Evolutionary conservation across 2,329 filamentous ascomycete genomes (phyloP).

Genomic region (Venturia aucupariae): DNA sequence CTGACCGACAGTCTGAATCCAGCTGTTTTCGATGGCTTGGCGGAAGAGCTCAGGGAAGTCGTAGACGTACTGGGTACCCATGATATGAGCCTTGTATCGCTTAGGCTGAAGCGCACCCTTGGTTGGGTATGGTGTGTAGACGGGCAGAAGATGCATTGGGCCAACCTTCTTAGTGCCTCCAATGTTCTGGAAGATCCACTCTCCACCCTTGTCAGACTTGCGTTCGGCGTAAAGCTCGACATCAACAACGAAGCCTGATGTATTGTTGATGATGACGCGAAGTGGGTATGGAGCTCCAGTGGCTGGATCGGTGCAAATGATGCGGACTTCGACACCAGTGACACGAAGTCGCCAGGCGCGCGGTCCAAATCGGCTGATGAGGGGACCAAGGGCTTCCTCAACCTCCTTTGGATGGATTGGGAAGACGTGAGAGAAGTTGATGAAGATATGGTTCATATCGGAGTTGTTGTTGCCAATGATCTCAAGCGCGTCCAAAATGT

Average conservation of each 20-base stretch:
- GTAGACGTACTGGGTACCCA: slow-evolving; percentile 99
- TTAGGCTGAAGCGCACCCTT: slow-evolving; percentile 99
- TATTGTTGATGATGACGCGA: slow-evolving; percentile 95
- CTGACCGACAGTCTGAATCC: slow-evolving; percentile 66
- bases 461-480: slow-evolving; percentile 99
- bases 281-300: slow-evolving; percentile 84
- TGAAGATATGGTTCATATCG: slow-evolving; percentile 99
- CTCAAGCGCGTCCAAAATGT: slow-evolving; percentile 94
- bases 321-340: slow-evolving; percentile 94
- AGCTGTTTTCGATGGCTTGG: slow-evolving; percentile 93
- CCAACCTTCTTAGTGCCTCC: slow-evolving; percentile 92
- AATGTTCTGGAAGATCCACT: slow-evolving; percentile 98
- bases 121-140: slow-evolving; percentile 87
- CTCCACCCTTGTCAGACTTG: slow-evolving; percentile 87
- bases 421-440: slow-evolving; percentile 98
- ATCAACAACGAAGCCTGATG: slow-evolving; percentile 93
- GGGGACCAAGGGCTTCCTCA: slow-evolving; percentile 84
- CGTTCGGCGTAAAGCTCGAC: slow-evolving; percentile 96
- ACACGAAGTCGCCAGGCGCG: slow-evolving; percentile 95
- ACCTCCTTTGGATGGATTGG: slow-evolving; percentile 82
- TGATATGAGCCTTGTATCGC: slow-evolving; percentile 97
- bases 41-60: slow-evolving; percentile 99
- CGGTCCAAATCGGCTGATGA: slow-evolving; percentile 91
- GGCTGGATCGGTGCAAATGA: slow-evolving; percentile 85
- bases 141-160: slow-evolving; percentile 84